A percentile compares a stretch with the other conserved stretches of the same genome.
phyloP scores from a whole-genome alignment of 495 filamentous ascomycete genomes.

The Penicillium coffeae region DNA sequence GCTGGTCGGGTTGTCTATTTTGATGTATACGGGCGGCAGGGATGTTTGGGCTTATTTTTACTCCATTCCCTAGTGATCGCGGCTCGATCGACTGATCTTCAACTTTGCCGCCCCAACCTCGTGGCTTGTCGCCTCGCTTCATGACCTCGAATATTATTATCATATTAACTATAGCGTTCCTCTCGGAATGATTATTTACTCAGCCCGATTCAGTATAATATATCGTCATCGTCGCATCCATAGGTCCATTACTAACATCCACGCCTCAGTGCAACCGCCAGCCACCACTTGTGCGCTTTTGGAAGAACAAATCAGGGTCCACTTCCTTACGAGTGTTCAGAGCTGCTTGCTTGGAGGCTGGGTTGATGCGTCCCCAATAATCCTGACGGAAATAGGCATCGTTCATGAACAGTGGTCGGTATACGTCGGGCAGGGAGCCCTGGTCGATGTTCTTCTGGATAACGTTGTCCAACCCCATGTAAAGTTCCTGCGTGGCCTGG shows the following conservation, averaged over 20 bases:
- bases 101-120: background rate
- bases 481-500: conserved; percentile 42
- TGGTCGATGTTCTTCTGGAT: conserved; percentile 38
- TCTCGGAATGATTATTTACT: background rate
- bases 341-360: conserved; percentile 38
- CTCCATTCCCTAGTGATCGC: background rate
- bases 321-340: conserved; percentile 43
- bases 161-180: background rate
- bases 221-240: background rate
- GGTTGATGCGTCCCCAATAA: conserved; percentile 53
- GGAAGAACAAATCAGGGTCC: conserved; percentile 56
- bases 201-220: background rate
- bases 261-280: conserved; percentile 30
- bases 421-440: conserved; percentile 45
- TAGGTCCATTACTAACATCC: background rate
- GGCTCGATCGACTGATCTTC: background rate
- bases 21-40: background rate
- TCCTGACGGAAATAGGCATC: conserved; percentile 56
- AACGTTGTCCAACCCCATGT: conserved; percentile 27
- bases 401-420: conserved; percentile 59
- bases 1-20: background rate
- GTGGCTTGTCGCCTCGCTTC: background rate
- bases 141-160: background rate
- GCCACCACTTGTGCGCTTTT: conserved; percentile 53
- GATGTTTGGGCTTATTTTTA: background rate